Evolutionary conservation across 164 flowering plant genomes (phyloP).

Genomic region (Piper betle): DNA sequence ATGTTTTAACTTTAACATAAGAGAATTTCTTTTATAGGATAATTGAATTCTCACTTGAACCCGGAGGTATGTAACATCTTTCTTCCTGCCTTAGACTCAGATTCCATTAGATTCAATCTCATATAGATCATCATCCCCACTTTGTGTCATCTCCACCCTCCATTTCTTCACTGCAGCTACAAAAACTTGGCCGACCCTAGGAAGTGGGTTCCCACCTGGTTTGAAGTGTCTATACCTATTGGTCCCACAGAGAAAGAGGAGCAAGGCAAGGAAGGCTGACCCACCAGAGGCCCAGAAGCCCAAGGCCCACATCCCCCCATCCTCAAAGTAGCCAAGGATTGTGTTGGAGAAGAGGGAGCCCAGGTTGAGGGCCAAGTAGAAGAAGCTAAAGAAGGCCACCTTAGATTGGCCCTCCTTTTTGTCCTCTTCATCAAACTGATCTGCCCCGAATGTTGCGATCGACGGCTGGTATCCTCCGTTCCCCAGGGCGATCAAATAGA

Average conservation of each 20-base stretch:
- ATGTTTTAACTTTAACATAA: too few species aligned
- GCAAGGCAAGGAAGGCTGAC: constrained; percentile 56
- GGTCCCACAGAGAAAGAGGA: constrained; percentile 62
- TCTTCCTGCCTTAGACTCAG: constrained; percentile 21
- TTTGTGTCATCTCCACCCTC: constrained; percentile 26
- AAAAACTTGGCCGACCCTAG: constrained; percentile 62
- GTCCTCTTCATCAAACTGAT: constrained; percentile 78
- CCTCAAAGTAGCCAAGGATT: constrained; percentile 65
- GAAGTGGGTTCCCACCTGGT: constrained; percentile 78
- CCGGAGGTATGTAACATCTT: constrained; percentile 65
- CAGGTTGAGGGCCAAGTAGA: constrained; percentile 79
- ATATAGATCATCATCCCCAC: constrained; percentile 29
- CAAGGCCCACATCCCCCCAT: constrained; percentile 74
- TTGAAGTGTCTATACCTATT: constrained; percentile 66
- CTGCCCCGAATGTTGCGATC: constrained; percentile 93
- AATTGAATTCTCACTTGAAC: constrained; percentile 39
- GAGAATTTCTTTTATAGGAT: neutral
- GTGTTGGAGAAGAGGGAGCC: constrained; percentile 88
- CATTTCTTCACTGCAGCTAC: constrained; percentile 62
- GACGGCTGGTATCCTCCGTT: constrained; percentile 96
- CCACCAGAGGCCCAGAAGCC: constrained; percentile 77
- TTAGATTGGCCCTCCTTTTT: constrained; percentile 50
- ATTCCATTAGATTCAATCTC: constrained; percentile 30
- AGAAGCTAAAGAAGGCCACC: constrained; percentile 86
- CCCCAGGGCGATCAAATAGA: constrained; percentile 70